These are phyloP conservation scores for Penicillium coprophilum DNA, from an alignment of 495 filamentous ascomycete species.

Conservation along the genomic window DNA sequence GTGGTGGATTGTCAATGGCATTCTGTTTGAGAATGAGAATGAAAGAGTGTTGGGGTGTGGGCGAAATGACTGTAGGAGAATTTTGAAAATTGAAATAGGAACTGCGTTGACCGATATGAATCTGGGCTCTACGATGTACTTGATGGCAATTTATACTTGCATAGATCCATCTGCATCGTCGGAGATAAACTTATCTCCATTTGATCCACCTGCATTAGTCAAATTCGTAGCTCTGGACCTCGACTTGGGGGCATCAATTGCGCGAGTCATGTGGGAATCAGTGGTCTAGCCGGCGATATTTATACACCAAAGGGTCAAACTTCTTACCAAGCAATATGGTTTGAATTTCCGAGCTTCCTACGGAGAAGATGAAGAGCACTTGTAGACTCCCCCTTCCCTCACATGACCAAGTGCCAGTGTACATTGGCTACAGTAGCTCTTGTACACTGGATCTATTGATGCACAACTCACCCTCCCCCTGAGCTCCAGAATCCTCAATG, in stretches of 20 bases:
- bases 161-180: background rate
- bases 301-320: too few species aligned
- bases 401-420: too few species aligned
- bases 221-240: background rate
- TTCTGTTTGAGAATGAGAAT: slow-evolving; percentile 6
- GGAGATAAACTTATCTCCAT: background rate
- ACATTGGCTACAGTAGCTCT: background rate
- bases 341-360: too few species aligned
- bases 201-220: background rate
- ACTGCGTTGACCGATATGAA: background rate
- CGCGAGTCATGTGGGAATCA: too few species aligned
- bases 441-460: background rate
- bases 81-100: background rate
- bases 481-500: background rate
- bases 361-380: too few species aligned
- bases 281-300: too few species aligned
- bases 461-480: background rate
- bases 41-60: background rate
- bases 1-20: slow-evolving; percentile 56
- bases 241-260: background rate
- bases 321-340: too few species aligned
- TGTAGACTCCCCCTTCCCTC: too few species aligned
- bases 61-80: background rate
- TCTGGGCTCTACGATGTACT: background rate
- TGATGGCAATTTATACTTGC: background rate